Conservation (phyloP, 768 basidiomycete genomes). For the Rhizopogon vesiculosus region DNA sequence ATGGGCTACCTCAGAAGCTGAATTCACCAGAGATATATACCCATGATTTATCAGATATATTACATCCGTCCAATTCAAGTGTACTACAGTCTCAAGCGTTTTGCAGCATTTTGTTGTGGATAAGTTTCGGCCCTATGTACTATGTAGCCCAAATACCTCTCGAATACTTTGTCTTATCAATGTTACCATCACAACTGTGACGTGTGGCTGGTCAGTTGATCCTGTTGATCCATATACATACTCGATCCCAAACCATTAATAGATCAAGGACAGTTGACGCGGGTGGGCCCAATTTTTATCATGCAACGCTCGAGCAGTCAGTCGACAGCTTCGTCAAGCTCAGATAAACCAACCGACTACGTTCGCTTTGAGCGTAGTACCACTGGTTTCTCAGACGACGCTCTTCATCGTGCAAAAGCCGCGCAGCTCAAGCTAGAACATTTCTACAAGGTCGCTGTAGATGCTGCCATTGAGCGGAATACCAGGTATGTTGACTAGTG, state of each 20-base stretch:
- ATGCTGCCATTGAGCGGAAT: conserved; percentile 92
- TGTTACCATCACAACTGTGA: not conserved
- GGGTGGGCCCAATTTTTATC: not conserved
- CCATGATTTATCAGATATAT: not conserved
- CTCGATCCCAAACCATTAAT: not conserved
- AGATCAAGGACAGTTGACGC: not conserved
- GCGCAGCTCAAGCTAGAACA: conserved; percentile 96
- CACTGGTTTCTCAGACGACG: conserved; percentile 72
- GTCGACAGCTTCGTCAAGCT: conserved; percentile 16
- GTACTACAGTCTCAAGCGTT: not conserved
- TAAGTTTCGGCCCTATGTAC: not conserved
- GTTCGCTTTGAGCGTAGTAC: conserved; percentile 89
- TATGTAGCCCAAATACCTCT: not conserved
- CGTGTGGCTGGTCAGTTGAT: not conserved
- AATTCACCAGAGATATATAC: not conserved
- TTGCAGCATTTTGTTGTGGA: not conserved
- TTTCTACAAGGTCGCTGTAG: conserved; percentile 95
- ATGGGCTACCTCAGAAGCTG: conserved; percentile 20
- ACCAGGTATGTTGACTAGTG: conserved; percentile 53
- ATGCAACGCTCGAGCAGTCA: conserved; percentile 29
- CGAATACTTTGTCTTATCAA: not conserved
- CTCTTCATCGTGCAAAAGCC: conserved; percentile 77
- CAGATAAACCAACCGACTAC: conserved; percentile 58
- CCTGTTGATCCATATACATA: not conserved
- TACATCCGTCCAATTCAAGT: not conserved